phyloP scores from a whole-genome alignment of 2,329 filamentous ascomycete genomes.

The Lachnellula arida region DNA sequence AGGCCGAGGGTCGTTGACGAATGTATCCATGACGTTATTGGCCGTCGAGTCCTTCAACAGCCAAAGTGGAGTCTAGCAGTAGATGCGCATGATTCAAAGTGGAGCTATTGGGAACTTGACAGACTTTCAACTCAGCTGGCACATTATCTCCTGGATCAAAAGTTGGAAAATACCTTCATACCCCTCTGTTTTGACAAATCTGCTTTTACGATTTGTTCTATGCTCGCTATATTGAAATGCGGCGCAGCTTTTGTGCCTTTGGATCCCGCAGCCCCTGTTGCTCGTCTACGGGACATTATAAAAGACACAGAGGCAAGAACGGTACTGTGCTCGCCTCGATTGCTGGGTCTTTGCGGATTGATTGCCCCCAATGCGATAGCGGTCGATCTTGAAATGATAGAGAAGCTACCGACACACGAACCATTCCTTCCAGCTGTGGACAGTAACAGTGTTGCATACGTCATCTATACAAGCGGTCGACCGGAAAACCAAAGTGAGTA shows the following conservation, averaged over 20 bases:
- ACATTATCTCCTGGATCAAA: slow-evolving; percentile 4
- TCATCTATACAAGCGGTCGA: slow-evolving; percentile 32
- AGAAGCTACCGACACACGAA: not conserved
- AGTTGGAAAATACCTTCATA: slow-evolving; percentile 13
- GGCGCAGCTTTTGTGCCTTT: slow-evolving; percentile 31
- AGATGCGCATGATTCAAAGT: slow-evolving; percentile 9
- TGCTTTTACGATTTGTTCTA: slow-evolving; percentile 24
- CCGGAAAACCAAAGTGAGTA: slow-evolving; percentile 21
- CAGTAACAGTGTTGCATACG: slow-evolving; percentile 10
- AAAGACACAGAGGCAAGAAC: slow-evolving; percentile 6
- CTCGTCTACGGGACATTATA: slow-evolving; percentile 20
- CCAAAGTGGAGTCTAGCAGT: not conserved
- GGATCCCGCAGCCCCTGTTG: slow-evolving; percentile 27
- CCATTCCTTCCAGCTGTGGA: not conserved
- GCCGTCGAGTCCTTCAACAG: not conserved
- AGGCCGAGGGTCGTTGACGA: not conserved
- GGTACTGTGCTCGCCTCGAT: slow-evolving; percentile 7
- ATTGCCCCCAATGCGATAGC: slow-evolving; percentile 2
- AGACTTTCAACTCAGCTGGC: slow-evolving; percentile 6
- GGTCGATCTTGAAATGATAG: not conserved
- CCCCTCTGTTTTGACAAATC: slow-evolving; percentile 32
- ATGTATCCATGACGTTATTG: slow-evolving; percentile 5
- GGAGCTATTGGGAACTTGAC: slow-evolving; percentile 16
- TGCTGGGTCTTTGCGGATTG: not conserved
- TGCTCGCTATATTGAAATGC: slow-evolving; percentile 30